Conservation (phyloP, 176 grass and related monocot species). For the Carex kokanica region DNA sequence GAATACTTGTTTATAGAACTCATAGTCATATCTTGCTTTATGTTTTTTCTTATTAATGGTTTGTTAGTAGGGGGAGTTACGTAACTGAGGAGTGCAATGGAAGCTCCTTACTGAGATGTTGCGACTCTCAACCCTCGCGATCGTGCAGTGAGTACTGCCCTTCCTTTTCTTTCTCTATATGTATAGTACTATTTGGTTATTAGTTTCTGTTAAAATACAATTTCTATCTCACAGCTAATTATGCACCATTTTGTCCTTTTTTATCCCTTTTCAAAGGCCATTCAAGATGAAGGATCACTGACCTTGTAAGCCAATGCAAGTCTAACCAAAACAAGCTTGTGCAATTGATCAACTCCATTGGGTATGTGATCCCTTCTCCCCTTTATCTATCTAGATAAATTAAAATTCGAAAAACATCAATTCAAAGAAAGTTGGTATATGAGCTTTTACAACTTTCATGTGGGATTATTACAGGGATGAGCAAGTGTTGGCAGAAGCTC, state of each 20-base stretch:
- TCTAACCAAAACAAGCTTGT: constrained; percentile 73
- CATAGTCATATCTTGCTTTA: neutral
- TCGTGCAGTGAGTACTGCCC: constrained; percentile 40
- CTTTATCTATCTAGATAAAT: constrained; percentile 22
- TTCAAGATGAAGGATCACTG: constrained; percentile 70
- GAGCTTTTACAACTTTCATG: constrained; percentile 18
- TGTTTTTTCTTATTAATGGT: neutral
- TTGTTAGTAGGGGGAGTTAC: constrained; percentile 60
- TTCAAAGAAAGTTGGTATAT: constrained; percentile 6
- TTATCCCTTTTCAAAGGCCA: constrained; percentile 45
- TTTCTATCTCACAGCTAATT: constrained; percentile 3
- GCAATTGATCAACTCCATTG: constrained; percentile 70
- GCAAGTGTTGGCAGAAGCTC: constrained; percentile 68
- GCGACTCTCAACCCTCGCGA: constrained; percentile 64
- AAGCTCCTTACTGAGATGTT: constrained; percentile 82
- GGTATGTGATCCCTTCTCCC: constrained; percentile 37
- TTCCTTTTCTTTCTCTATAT: constrained; percentile 17
- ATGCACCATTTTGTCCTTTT: constrained; percentile 23
- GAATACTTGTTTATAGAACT: neutral
- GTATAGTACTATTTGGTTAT: neutral
- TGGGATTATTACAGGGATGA: constrained; percentile 57
- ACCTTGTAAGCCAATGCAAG: constrained; percentile 73
- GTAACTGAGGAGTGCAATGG: constrained; percentile 59
- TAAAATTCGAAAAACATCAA: neutral
- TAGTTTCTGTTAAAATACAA: neutral